These are phyloP conservation scores for Fusarium euwallaceae DNA, from an alignment of 2,329 filamentous ascomycete species.

Conservation along the genomic window DNA sequence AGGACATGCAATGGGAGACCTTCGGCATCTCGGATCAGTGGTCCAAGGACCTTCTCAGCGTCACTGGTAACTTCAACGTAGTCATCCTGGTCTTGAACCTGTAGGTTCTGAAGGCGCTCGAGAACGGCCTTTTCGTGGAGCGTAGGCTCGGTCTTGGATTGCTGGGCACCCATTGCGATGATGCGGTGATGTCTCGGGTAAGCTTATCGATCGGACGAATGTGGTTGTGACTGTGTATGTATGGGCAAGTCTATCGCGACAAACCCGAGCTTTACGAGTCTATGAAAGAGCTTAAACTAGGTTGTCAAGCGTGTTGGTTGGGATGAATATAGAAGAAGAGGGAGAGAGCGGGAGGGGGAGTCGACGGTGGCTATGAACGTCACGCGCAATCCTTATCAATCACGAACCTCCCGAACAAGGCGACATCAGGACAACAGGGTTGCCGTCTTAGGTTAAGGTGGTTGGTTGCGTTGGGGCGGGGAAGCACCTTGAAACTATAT, in stretches of 20 bases:
- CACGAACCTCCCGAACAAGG: constrained; percentile 16
- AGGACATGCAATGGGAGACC: constrained; percentile 65
- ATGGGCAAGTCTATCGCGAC: neutral
- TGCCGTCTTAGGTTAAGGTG: constrained; percentile 1
- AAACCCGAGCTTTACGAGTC: neutral
- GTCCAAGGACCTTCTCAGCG: constrained; percentile 41
- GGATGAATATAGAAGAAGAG: neutral
- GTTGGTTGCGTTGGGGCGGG: neutral
- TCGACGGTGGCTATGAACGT: constrained; percentile 10
- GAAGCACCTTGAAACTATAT: neutral
- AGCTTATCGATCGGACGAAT: neutral
- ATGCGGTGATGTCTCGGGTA: neutral
- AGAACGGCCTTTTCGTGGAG: constrained; percentile 59
- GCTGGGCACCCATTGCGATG: constrained; percentile 59
- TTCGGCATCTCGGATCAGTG: constrained; percentile 51
- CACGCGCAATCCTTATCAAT: constrained; percentile 35
- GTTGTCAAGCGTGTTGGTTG: neutral
- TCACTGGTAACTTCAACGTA: constrained; percentile 64
- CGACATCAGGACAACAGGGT: neutral
- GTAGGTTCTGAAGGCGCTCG: constrained; percentile 59
- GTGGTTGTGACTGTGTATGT: neutral
- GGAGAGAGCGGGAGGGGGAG: neutral
- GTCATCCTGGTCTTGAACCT: constrained; percentile 64
- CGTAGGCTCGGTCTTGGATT: constrained; percentile 54
- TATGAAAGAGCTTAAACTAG: neutral